These are phyloP conservation scores for Heliosperma pusillum DNA, from an alignment of 148 eudicot genomes.

Conservation along the genomic window DNA sequence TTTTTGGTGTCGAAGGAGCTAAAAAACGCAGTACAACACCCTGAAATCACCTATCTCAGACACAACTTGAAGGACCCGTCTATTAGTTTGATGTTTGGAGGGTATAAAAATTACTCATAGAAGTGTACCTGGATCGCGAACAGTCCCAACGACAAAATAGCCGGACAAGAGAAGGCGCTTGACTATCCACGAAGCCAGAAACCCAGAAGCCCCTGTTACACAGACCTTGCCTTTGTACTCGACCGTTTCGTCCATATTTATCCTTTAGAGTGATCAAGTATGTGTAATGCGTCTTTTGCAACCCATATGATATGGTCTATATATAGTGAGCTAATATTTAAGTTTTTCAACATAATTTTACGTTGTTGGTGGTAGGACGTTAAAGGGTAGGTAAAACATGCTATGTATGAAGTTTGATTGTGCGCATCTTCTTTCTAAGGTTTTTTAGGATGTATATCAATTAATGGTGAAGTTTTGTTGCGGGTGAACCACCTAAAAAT, in stretches of 20 bases:
- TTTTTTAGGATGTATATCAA: not conserved
- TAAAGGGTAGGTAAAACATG: constrained; percentile 25
- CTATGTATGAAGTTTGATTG: not conserved
- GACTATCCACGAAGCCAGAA: constrained; percentile 84
- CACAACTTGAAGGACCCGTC: too few species aligned
- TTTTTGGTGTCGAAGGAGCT: too few species aligned
- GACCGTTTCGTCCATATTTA: constrained; percentile 25
- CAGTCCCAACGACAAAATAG: constrained; percentile 76
- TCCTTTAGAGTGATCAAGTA: not conserved
- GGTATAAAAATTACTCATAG: not conserved
- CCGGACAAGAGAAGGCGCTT: constrained; percentile 70
- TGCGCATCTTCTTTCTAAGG: constrained; percentile 1
- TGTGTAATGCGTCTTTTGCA: not conserved
- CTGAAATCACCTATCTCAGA: too few species aligned
- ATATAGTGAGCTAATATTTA: constrained; percentile 3
- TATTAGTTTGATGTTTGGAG: too few species aligned
- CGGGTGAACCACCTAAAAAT: not conserved
- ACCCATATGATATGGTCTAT: not conserved
- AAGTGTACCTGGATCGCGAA: constrained; percentile 66
- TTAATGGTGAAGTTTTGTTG: not conserved
- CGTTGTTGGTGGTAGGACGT: constrained; percentile 6
- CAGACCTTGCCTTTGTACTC: constrained; percentile 60
- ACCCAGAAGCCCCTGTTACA: constrained; percentile 94
- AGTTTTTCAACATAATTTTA: not conserved
- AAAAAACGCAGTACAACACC: too few species aligned